Base-by-base conservation (phyloP, 2,329 filamentous ascomycete species). In the Myriangium duriaei region DNA sequence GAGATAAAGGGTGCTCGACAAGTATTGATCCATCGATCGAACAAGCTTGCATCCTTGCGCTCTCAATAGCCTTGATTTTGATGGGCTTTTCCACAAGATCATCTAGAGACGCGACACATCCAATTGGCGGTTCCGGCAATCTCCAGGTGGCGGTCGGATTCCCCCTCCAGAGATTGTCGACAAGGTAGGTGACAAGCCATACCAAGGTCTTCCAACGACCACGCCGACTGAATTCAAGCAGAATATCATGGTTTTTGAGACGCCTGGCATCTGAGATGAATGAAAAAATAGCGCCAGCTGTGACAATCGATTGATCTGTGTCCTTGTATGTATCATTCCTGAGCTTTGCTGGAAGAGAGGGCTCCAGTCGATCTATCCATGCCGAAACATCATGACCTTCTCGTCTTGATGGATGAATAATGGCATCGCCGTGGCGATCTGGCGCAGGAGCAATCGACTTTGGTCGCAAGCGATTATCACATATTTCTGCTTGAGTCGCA, bases 121-220 rank as follows among this genome's bases (percentile, higher is more conserved):
- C 16, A 10, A 39, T 16, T n/a, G 36, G 36, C 6, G 36, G 28
- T 3, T 3, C n/a, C 12, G 36, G 36, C 7, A 30, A 16, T 11
- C 4, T 33, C 36, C 36, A 39, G 16, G 16, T n/a, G 12, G 30
- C 32, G 19, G 17, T 32, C 10, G 36, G 36, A 18, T 39, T 39
- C 2, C 36, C 38, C 9, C 47, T 40, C 11, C 34, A 37, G 16
- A 47, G 39, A 39, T 53, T 47, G 31, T 65, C 61, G 1, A 59
- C 49, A 14, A 66, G 47, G 36, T 58, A 56, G 45, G 62, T 64
- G 11, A 61, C 55, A 16, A 67, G 53, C 65, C 65, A 68, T 11
- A 65, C 51, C 3, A 62, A 58, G 15, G 58, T 53, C 39, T 53
- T 52, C 64, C 64, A 68, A 30, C 62, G 54, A 12, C 55, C 52